phyloP scores from a whole-genome alignment of 805 yeast species.

The Pichia phayaonensis region DNA sequence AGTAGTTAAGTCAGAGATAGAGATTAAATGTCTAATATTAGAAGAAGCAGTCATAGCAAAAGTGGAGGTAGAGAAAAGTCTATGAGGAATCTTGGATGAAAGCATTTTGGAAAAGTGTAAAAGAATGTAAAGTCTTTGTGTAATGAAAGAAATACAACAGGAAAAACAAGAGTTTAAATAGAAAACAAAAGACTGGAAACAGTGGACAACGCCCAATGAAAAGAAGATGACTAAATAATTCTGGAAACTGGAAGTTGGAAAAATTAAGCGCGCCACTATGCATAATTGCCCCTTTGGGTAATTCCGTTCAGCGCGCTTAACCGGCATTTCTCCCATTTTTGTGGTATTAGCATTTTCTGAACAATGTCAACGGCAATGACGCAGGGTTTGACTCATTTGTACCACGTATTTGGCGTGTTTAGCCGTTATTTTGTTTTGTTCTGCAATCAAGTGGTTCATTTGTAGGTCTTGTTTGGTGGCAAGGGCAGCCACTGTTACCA shows the following conservation, averaged over 20 bases:
- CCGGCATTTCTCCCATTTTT: neutral
- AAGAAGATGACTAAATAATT: neutral
- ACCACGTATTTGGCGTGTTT: slow-evolving; percentile 7
- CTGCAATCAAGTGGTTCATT: neutral
- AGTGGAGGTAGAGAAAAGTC: slow-evolving; percentile 19
- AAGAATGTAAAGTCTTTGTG: neutral
- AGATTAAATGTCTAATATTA: slow-evolving; percentile 62
- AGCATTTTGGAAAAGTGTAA: slow-evolving; percentile 5
- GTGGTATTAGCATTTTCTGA: neutral
- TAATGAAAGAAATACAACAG: neutral
- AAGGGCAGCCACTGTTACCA: neutral
- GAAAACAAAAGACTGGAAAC: neutral
- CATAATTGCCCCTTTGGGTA: slow-evolving; percentile 14
- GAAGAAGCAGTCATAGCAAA: slow-evolving; percentile 13
- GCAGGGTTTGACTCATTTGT: neutral
- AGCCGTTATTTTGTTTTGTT: slow-evolving; percentile 3
- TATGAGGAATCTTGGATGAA: slow-evolving; percentile 21
- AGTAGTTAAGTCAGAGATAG: slow-evolving; percentile 70
- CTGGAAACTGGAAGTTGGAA: neutral
- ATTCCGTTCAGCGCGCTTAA: slow-evolving; percentile 12
- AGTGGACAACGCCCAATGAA: neutral
- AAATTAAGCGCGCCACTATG: slow-evolving; percentile 12
- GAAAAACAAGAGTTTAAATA: neutral
- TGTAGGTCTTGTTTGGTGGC: neutral
- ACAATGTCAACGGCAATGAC: neutral